Percentiles rank a stretch among this genome's conserved stretches.
Conservation (phyloP, 352 stramenopile species). For the Phytophthora sansomeana region DNA sequence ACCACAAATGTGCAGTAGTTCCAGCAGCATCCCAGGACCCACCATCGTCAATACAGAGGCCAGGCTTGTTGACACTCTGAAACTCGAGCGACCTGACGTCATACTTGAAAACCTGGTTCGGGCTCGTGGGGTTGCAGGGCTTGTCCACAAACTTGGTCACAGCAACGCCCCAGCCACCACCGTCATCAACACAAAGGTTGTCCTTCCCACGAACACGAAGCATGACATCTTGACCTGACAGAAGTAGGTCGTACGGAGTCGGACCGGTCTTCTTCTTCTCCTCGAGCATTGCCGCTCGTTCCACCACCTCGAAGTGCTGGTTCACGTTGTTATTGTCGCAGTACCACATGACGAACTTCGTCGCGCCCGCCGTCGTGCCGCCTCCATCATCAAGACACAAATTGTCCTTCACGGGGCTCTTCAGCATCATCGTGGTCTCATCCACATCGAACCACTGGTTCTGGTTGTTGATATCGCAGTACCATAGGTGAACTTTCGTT, state of each 20-base stretch:
- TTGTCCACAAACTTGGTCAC: constrained; percentile 28
- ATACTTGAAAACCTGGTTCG: constrained; percentile 34
- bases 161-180: constrained; percentile 26
- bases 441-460: constrained; percentile 43
- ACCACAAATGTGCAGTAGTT: constrained; percentile 22
- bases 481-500: constrained; percentile 16
- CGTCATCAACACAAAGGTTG: constrained; percentile 47
- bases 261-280: constrained; percentile 23
- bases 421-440: constrained; percentile 7
- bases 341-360: constrained; percentile 33
- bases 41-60: constrained; percentile 30
- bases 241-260: constrained; percentile 31
- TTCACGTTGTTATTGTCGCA: constrained; percentile 35
- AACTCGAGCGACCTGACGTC: constrained; percentile 20
- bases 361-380: constrained; percentile 13
- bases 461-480: constrained; percentile 38
- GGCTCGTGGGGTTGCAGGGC: constrained; percentile 31
- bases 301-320: constrained; percentile 38
- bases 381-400: constrained; percentile 44
- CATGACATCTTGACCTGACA: constrained; percentile 30
- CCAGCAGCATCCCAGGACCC: constrained; percentile 10
- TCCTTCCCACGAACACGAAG: constrained; percentile 34
- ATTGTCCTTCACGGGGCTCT: constrained; percentile 31
- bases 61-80: constrained; percentile 25
- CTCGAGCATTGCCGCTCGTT: constrained; percentile 11